Base-by-base conservation (phyloP, 2,329 filamentous ascomycete species). In the Didymella glomerata region DNA sequence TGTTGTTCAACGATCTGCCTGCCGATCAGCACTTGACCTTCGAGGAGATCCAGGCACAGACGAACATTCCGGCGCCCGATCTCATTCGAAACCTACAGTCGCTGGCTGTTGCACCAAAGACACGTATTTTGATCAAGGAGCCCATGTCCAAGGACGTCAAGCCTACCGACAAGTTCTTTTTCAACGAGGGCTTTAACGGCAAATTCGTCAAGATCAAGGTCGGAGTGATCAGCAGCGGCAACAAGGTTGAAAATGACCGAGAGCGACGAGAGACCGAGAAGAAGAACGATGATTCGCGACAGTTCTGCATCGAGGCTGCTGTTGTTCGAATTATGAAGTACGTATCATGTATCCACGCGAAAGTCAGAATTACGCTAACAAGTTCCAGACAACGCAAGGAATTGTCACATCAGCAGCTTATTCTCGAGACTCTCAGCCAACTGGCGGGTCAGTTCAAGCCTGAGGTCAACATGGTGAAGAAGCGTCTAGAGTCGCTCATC, bases 131-230 rank as follows among this genome's bases (percentile, higher is more conserved):
- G 16, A 80, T 85, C 66, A 97, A 97, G 76, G 87, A 93, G 25
- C 92, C 94, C 0, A 86, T 88, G 77, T 89, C 85, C 65, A 95
- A 94, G 76, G 86, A 88, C 2, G 84, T 96, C 61, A 93, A 91
- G 68, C 78, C 87, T 0, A 87, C 87, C 0, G 94, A 98, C 76
- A 84, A 80, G 25, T 98, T 98, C 76, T 84, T 80, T 9, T 96
- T 93, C 82, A 97, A 98, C 73, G 81, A 88, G 30, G 83, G 87
- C 14, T 98, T 97, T 78, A 83, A 86, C 47, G 93, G 91, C 79
- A 93, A 92, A 73, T 88, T 90, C 48, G 85, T 95, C 70, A 92
- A 91, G 76, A 92, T 97, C 78, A 96, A 96, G 77, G 91, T 95
- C 20, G 92, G 92, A 22, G 90, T 95, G 5, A 90, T 97, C 66